Conservation (phyloP, 345 rosid species). For the Physaria fendleri region DNA sequence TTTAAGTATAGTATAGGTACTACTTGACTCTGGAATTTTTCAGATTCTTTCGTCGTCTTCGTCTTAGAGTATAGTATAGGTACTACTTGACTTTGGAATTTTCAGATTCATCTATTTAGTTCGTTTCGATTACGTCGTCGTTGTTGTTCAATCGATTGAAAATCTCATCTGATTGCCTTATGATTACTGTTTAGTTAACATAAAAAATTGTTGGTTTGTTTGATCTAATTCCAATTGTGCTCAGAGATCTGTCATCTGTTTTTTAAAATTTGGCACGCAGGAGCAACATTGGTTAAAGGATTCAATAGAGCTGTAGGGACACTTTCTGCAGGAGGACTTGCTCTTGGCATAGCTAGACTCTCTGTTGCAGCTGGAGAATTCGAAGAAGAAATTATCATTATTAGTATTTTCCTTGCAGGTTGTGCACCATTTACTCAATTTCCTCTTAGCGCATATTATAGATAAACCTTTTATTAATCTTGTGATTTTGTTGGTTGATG, state of each 20-base stretch:
- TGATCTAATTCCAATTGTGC: neutral
- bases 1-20: constrained; percentile 84
- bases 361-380: constrained; percentile 41
- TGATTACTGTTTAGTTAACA: neutral
- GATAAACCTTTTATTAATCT: neutral
- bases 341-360: constrained; percentile 75
- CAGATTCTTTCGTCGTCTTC: neutral
- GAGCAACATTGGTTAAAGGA: constrained; percentile 84
- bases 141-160: neutral
- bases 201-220: neutral
- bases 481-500: neutral
- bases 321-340: constrained; percentile 72
- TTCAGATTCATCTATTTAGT: no score
- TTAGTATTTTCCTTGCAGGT: constrained; percentile 86
- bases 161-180: neutral
- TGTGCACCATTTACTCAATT: neutral
- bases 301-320: constrained; percentile 88
- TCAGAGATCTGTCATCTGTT: neutral
- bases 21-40: neutral
- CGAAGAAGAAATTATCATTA: constrained; percentile 47
- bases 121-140: no score
- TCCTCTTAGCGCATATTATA: neutral
- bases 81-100: no score
- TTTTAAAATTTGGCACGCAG: constrained; percentile 18
- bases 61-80: no score